Percentiles rank a stretch among this genome's conserved stretches.
phyloP scores from a whole-genome alignment of 768 basidiomycete genomes.

The Udeniomyces megalosporus region DNA sequence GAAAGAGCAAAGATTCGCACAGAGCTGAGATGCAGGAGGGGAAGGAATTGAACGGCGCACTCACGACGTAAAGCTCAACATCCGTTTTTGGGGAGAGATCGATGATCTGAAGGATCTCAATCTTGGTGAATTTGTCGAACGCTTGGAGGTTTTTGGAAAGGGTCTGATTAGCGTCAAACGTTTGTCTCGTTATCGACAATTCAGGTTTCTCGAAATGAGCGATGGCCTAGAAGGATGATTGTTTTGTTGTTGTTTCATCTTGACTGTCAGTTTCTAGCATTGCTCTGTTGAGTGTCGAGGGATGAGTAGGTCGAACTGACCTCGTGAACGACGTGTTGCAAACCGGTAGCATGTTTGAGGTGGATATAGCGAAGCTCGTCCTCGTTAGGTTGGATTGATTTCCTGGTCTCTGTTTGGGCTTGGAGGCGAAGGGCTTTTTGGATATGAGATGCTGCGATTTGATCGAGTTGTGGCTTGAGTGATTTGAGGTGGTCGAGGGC shows the following conservation, averaged over 20 bases:
- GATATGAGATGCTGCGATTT: not conserved
- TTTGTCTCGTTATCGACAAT: conserved; percentile 2
- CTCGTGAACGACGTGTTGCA: not conserved
- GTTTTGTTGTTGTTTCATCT: too few relatives aligned
- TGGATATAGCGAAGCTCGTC: not conserved
- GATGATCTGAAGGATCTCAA: conserved; percentile 14
- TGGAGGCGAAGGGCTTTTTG: not conserved
- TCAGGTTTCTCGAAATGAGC: not conserved
- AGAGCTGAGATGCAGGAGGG: too few relatives aligned
- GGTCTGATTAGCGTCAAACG: not conserved
- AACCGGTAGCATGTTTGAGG: not conserved
- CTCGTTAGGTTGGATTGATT: not conserved
- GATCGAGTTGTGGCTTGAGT: conserved; percentile 7
- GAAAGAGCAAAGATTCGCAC: too few relatives aligned
- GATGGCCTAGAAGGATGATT: not conserved
- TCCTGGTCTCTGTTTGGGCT: not conserved
- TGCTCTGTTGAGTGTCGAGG: too few relatives aligned
- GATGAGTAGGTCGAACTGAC: not conserved
- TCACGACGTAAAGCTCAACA: conserved; percentile 14
- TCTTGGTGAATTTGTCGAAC: conserved; percentile 11
- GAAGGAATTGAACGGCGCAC: not conserved
- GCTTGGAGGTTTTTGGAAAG: conserved; percentile 3
- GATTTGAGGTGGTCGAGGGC: conserved; percentile 8
- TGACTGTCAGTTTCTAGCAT: too few relatives aligned
- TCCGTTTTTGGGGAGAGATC: conserved; percentile 6